Percentiles rank a stretch among this genome's conserved stretches.
Conservation (phyloP, 169 alveolate genomes). For the Cryptosporidium baileyi region DNA sequence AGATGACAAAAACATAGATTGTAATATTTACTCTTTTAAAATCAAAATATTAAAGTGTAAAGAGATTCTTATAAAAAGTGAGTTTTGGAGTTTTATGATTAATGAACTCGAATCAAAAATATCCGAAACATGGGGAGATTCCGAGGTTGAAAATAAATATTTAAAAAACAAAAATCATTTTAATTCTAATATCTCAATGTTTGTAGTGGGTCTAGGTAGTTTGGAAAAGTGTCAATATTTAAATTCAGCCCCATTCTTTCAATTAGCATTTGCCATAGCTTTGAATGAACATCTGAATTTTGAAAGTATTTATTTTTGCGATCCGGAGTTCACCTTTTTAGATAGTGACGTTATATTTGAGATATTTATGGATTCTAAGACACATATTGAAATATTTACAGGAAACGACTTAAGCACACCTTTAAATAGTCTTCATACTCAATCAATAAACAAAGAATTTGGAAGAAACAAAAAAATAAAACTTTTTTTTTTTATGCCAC, state of each 20-base stretch:
- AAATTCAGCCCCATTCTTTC: slow-evolving; percentile 32
- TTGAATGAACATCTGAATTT: background rate
- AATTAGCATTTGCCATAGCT: slow-evolving; percentile 24
- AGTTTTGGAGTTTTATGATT: slow-evolving; percentile 2
- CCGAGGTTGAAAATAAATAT: background rate
- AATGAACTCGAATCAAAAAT: background rate
- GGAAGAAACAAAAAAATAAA: background rate
- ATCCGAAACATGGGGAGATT: background rate
- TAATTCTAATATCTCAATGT: background rate
- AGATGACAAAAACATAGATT: background rate
- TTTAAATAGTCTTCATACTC: background rate
- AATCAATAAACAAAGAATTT: background rate
- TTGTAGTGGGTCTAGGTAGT: slow-evolving; percentile 49
- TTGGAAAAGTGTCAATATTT: background rate
- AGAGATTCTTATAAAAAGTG: slow-evolving; percentile 8
- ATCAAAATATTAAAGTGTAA: slow-evolving; percentile 2
- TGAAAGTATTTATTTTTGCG: slow-evolving; percentile 65
- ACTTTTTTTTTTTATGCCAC: slow-evolving; percentile 54
- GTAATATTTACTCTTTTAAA: background rate
- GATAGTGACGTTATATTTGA: slow-evolving; percentile 50
- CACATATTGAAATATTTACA: slow-evolving; percentile 50
- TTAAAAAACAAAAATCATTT: background rate
- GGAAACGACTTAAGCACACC: slow-evolving; percentile 23
- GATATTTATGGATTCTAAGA: background rate
- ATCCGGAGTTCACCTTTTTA: slow-evolving; percentile 38